A percentile compares a stretch with the other conserved stretches of the same genome.
Evolutionary conservation across 2,329 filamentous ascomycete species (phyloP).

Genomic region (Monilinia fructicola): DNA sequence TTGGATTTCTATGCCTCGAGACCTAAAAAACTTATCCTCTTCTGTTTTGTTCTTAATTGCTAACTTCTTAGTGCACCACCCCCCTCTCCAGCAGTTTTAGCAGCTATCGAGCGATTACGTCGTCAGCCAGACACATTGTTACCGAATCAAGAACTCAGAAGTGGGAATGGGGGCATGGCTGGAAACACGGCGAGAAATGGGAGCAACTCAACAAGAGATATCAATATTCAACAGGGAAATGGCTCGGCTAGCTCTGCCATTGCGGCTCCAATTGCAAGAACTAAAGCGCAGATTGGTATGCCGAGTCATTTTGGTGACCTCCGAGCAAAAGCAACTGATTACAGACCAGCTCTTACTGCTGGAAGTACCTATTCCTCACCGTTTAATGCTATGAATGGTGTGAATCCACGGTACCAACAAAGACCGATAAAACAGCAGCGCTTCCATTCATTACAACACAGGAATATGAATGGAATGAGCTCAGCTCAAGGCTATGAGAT

Average conservation of each 20-base stretch:
- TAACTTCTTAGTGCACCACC: neutral
- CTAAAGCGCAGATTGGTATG: too few relatives aligned
- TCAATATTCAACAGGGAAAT: neutral
- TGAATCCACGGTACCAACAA: too few relatives aligned
- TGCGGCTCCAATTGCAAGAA: too few relatives aligned
- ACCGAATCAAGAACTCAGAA: neutral
- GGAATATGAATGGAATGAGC: too few relatives aligned
- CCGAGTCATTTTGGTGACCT: neutral
- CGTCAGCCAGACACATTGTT: too few relatives aligned
- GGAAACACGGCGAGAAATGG: neutral
- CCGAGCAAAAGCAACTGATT: too few relatives aligned
- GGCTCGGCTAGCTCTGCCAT: neutral
- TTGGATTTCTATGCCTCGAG: neutral
- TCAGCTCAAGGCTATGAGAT: neutral
- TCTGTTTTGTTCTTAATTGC: neutral
- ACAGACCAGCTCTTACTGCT: too few relatives aligned
- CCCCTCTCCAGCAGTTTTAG: neutral
- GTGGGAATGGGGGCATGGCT: too few relatives aligned
- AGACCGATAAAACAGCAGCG: neutral
- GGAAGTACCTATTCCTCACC: too few relatives aligned
- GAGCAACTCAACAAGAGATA: neutral
- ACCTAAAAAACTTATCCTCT: neutral
- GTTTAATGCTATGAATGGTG: too few relatives aligned
- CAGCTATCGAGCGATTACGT: neutral
- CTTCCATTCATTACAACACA: too few relatives aligned